Evolutionary conservation across 1,139 yeast species (phyloP).

Genomic region (Kurtzmaniella natalensis): DNA sequence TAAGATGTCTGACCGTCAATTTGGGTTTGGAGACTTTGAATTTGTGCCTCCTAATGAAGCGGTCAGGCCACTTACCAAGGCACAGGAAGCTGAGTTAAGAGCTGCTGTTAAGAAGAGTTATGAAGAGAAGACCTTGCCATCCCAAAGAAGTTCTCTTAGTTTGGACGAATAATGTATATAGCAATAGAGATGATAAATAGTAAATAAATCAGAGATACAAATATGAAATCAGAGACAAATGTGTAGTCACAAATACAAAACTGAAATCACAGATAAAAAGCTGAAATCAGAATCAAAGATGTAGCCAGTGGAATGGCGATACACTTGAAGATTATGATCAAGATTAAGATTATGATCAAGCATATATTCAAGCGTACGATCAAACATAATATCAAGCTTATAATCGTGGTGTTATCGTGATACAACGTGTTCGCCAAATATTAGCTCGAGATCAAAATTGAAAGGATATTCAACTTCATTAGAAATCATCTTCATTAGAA

Average conservation of each 20-base stretch:
- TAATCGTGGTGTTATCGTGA: no score
- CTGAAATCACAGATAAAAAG: neutral
- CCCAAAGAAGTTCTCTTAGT: constrained; percentile 59
- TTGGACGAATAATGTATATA: constrained; percentile 43
- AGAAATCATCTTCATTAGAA: no score
- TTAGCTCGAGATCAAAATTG: no score
- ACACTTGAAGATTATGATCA: no score
- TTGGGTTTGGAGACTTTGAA: constrained; percentile 82
- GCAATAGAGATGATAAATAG: constrained; percentile 6
- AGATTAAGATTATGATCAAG: no score
- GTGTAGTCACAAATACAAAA: neutral
- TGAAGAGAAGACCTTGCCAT: constrained; percentile 47
- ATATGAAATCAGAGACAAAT: neutral
- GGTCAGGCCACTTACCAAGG: constrained; percentile 65
- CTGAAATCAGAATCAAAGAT: neutral
- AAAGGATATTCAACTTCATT: no score
- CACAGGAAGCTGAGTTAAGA: constrained; percentile 49
- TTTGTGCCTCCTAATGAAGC: constrained; percentile 83
- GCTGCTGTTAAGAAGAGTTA: constrained; percentile 36
- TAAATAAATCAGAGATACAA: constrained; percentile 1
- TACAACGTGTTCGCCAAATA: no score
- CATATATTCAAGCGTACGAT: no score
- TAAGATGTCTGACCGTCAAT: constrained; percentile 83
- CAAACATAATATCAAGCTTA: no score
- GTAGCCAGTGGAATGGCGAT: neutral